phyloP scores from a whole-genome alignment of 768 basidiomycete genomes.

The Tephrocybe sp. region DNA sequence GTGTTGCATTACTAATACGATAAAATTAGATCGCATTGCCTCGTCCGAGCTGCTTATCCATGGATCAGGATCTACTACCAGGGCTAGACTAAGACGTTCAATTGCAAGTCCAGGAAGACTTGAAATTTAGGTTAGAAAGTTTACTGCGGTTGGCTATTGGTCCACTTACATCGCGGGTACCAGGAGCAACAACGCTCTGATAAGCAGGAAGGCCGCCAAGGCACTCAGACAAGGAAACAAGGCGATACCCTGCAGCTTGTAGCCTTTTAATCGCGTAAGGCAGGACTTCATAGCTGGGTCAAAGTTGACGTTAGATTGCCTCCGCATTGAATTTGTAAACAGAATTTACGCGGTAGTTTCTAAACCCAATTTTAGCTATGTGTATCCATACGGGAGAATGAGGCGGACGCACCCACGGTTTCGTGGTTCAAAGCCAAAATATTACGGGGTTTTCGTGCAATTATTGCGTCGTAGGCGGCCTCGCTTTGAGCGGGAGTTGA shows the following conservation, averaged over 20 bases:
- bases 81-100: too few species aligned
- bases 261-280: conserved; percentile 37
- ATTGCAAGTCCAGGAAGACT: conserved; percentile 23
- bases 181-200: conserved; percentile 27
- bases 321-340: neutral
- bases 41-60: too few species aligned
- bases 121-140: neutral
- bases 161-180: conserved; percentile 30
- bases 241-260: conserved; percentile 37
- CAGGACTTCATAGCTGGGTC: conserved; percentile 31
- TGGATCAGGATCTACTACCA: too few species aligned
- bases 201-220: conserved; percentile 37
- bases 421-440: conserved; percentile 46
- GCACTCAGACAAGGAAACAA: conserved; percentile 43
- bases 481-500: conserved; percentile 33
- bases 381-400: neutral
- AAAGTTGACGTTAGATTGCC: neutral
- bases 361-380: conserved; percentile 6
- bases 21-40: too few species aligned
- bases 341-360: conserved; percentile 36
- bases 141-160: too few species aligned
- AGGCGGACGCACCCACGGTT: conserved; percentile 27
- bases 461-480: conserved; percentile 25
- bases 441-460: conserved; percentile 30
- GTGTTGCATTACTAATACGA: too few species aligned